Conservation (phyloP, 2,329 filamentous ascomycete genomes). For the Aspergillus neotritici region DNA sequence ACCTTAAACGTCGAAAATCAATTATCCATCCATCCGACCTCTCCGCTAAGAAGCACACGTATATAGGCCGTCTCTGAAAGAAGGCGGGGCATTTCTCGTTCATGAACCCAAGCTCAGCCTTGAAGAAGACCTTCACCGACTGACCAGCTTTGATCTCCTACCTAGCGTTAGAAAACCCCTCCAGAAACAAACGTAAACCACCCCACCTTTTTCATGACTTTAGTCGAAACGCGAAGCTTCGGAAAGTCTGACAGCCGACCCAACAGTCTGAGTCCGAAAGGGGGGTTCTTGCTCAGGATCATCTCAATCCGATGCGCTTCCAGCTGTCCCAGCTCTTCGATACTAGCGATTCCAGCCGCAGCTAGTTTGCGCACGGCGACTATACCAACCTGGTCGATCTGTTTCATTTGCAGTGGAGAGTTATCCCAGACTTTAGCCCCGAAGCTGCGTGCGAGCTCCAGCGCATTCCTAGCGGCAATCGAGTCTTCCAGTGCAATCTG, state of each 20-base stretch:
- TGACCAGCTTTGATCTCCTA: constrained; percentile 34
- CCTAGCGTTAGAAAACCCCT: constrained; percentile 6
- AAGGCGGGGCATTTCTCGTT: constrained; percentile 58
- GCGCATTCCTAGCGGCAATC: constrained; percentile 58
- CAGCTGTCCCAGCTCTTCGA: constrained; percentile 62
- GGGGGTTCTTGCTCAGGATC: constrained; percentile 70
- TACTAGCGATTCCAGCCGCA: constrained; percentile 62
- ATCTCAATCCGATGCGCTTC: constrained; percentile 71
- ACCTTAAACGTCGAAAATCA: constrained; percentile 62
- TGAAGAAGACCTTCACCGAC: constrained; percentile 56
- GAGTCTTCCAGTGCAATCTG: constrained; percentile 61
- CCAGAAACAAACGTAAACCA: constrained; percentile 24
- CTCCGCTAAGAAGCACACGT: constrained; percentile 69
- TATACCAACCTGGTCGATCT: constrained; percentile 72
- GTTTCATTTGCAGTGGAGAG: constrained; percentile 71
- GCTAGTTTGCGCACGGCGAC: constrained; percentile 70
- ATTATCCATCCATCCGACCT: constrained; percentile 62
- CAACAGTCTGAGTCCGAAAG: constrained; percentile 68
- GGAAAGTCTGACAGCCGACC: constrained; percentile 67
- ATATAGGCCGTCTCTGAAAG: constrained; percentile 62
- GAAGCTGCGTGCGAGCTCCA: constrained; percentile 74
- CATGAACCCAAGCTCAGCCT: constrained; percentile 62
- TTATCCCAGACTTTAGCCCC: constrained; percentile 76
- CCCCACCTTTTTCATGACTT: constrained; percentile 44
- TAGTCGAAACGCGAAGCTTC: constrained; percentile 52